Evolutionary conservation across 352 stramenopile species (phyloP).

Genomic region (Pythium phragmiticola): DNA sequence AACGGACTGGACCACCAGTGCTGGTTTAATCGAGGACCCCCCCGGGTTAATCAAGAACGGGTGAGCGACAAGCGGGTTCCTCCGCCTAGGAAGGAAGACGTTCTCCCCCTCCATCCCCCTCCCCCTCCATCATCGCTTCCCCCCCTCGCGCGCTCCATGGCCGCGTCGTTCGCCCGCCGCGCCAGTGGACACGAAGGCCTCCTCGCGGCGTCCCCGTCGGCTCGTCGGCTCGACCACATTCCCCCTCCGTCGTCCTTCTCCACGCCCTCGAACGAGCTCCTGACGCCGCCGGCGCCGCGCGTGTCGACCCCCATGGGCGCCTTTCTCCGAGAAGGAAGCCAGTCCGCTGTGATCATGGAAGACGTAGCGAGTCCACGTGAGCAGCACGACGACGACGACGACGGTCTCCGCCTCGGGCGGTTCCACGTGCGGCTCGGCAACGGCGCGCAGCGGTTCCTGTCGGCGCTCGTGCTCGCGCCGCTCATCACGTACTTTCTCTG

Average conservation of each 20-base stretch:
- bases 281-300: conserved; percentile 1
- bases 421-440: conserved; percentile 31
- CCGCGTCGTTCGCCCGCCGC: not conserved
- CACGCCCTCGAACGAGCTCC: conserved; percentile 6
- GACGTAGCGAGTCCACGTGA: conserved; percentile 9
- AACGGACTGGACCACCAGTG: no score
- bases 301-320: not conserved
- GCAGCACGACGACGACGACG: conserved; percentile 11
- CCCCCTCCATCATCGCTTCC: no score
- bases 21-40: conserved; percentile 11
- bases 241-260: not conserved
- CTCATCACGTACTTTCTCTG: conserved; percentile 71
- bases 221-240: not conserved
- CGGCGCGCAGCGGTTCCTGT: conserved; percentile 61
- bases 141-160: not conserved
- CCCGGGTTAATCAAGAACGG: conserved; percentile 17
- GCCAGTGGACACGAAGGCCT: not conserved
- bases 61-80: no score
- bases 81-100: no score
- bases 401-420: not conserved
- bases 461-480: conserved; percentile 52
- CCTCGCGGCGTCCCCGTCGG: no score
- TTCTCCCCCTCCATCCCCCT: no score
- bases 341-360: conserved; percentile 18
- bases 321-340: conserved; percentile 11